Conservation (phyloP, 768 basidiomycete genomes). For the Hygrocybe punicea region DNA sequence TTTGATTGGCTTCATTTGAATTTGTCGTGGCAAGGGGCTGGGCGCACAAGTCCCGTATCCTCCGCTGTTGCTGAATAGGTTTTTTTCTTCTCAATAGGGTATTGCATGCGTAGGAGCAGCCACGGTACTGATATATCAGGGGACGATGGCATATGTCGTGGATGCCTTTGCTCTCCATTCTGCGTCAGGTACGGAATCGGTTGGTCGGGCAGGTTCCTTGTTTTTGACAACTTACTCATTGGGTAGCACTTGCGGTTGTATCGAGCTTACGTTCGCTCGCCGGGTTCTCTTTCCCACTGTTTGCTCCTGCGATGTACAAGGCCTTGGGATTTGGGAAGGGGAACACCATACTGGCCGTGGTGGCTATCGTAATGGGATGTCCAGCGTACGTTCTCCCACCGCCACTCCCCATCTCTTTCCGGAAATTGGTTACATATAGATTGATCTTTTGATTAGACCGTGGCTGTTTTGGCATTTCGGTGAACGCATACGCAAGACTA, state of each 20-base stretch:
- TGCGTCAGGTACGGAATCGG: slow-evolving; percentile 63
- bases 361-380: slow-evolving; percentile 58
- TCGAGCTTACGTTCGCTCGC: slow-evolving; percentile 59
- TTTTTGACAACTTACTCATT: background rate
- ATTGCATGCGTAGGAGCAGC: too few species aligned
- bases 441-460: too few species aligned
- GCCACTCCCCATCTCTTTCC: too few species aligned
- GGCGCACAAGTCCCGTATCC: too few species aligned
- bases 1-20: too few species aligned
- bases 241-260: slow-evolving; percentile 59
- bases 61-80: too few species aligned
- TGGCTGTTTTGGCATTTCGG: slow-evolving; percentile 38
- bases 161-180: slow-evolving; percentile 65
- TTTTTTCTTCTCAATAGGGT: too few species aligned
- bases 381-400: slow-evolving; percentile 40
- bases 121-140: too few species aligned
- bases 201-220: background rate
- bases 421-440: too few species aligned
- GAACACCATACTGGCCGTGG: slow-evolving; percentile 57
- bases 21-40: too few species aligned
- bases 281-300: slow-evolving; percentile 77
- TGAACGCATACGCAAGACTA: slow-evolving; percentile 46
- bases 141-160: slow-evolving; percentile 65
- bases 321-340: slow-evolving; percentile 69
- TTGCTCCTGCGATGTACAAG: slow-evolving; percentile 65